Evolutionary conservation across 768 basidiomycete species (phyloP).

Genomic region (Sistotremastrum suecicum): DNA sequence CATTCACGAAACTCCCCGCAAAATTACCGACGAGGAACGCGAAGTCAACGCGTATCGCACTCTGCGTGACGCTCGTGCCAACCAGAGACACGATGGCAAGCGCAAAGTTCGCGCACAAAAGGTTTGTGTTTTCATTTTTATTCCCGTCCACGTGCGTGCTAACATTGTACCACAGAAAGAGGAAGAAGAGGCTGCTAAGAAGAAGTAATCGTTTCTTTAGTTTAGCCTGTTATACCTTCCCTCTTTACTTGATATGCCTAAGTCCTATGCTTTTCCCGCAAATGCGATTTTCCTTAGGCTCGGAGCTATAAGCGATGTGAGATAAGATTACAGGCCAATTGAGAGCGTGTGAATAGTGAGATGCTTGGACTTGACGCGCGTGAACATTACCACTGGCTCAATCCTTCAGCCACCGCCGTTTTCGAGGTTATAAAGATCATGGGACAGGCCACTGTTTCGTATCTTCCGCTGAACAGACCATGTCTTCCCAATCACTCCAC

Average conservation of each 20-base stretch:
- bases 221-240: slow-evolving; percentile 6
- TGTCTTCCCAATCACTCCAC: slow-evolving; percentile 11
- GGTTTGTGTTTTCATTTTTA: slow-evolving; percentile 31
- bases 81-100: slow-evolving; percentile 71
- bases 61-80: slow-evolving; percentile 73
- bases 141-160: slow-evolving; percentile 5
- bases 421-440: no score
- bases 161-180: slow-evolving; percentile 43
- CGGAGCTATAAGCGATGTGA: no score
- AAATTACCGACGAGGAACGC: slow-evolving; percentile 85
- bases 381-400: no score
- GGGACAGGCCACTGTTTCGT: slow-evolving; percentile 5
- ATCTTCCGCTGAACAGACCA: slow-evolving; percentile 4
- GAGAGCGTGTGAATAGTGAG: no score
- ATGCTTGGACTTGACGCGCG: no score
- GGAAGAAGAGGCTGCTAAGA: slow-evolving; percentile 86
- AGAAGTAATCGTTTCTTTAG: slow-evolving; percentile 44
- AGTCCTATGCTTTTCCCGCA: no score
- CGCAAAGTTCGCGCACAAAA: slow-evolving; percentile 80
- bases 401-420: no score
- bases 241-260: slow-evolving; percentile 2
- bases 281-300: no score
- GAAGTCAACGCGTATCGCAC: slow-evolving; percentile 80
- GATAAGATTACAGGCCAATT: no score
- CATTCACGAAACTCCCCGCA: slow-evolving; percentile 74